A percentile compares a stretch with the other conserved stretches of the same genome.
Evolutionary conservation across 768 basidiomycete species (phyloP).

Genomic region (Leccinum sublutescens): DNA sequence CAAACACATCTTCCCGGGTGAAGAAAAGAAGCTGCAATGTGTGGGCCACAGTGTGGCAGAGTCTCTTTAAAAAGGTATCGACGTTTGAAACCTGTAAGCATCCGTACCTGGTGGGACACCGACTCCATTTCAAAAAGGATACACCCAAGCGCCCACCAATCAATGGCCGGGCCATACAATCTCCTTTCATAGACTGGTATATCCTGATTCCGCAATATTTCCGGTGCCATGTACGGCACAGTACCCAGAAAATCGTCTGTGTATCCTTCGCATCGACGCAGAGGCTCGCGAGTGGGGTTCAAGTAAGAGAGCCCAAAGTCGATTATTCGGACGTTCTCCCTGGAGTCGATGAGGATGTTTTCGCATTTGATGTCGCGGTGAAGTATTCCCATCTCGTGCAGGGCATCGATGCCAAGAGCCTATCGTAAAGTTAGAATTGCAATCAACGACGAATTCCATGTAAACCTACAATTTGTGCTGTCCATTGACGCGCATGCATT

Average conservation of each 20-base stretch:
- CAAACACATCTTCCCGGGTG: slow-evolving; percentile 20
- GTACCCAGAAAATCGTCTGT: slow-evolving; percentile 35
- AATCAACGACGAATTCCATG: not conserved
- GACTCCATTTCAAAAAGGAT: slow-evolving; percentile 39
- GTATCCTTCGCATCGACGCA: slow-evolving; percentile 18
- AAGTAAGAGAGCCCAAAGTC: slow-evolving; percentile 41
- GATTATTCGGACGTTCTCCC: slow-evolving; percentile 39
- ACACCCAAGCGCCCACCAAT: slow-evolving; percentile 46
- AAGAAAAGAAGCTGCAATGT: slow-evolving; percentile 33
- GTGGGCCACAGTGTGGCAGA: not conserved
- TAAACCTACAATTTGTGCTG: slow-evolving; percentile 37
- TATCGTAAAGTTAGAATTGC: slow-evolving; percentile 13
- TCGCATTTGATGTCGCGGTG: slow-evolving; percentile 71
- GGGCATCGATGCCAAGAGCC: slow-evolving; percentile 39
- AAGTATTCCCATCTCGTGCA: slow-evolving; percentile 62
- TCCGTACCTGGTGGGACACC: slow-evolving; percentile 23
- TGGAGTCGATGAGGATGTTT: slow-evolving; percentile 58
- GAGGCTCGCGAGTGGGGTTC: slow-evolving; percentile 2
- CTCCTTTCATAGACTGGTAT: slow-evolving; percentile 4
- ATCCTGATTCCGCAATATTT: slow-evolving; percentile 33
- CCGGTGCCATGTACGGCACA: slow-evolving; percentile 40
- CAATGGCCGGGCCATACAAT: slow-evolving; percentile 34
- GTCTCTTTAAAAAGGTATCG: not conserved
- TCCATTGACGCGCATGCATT: slow-evolving; percentile 37
- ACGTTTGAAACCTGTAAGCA: not conserved